These are phyloP conservation scores for Calocybe indica DNA, from an alignment of 768 basidiomycete genomes.

Conservation along the genomic window DNA sequence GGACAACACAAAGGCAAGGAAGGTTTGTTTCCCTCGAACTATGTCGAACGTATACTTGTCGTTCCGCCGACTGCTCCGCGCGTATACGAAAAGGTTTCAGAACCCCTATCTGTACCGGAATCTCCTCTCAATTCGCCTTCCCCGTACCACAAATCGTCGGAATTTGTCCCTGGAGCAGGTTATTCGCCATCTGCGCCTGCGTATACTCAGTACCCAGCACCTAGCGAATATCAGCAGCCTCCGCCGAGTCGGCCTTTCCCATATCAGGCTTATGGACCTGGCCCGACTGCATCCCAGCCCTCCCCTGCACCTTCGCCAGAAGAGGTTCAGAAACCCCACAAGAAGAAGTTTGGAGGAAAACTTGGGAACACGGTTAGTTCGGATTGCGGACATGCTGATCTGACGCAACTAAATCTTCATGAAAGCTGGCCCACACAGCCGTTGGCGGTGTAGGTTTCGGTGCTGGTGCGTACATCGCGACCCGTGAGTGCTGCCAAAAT, in stretches of 20 bases:
- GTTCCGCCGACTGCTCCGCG: slow-evolving; percentile 10
- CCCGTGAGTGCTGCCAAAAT: neutral
- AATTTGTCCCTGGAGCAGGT: neutral
- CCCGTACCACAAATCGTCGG: neutral
- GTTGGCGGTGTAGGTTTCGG: slow-evolving; percentile 71
- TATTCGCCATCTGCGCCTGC: neutral
- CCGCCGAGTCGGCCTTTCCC: slow-evolving; percentile 10
- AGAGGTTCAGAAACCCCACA: slow-evolving; percentile 28
- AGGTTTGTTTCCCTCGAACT: slow-evolving; percentile 72
- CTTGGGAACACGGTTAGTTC: slow-evolving; percentile 46
- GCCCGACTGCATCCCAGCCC: slow-evolving; percentile 3
- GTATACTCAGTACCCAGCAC: neutral
- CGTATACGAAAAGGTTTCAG: slow-evolving; percentile 4
- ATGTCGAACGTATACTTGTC: slow-evolving; percentile 50
- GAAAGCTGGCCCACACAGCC: slow-evolving; percentile 45
- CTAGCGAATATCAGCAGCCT: slow-evolving; percentile 2
- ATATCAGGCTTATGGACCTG: slow-evolving; percentile 2
- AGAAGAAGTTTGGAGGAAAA: slow-evolving; percentile 47
- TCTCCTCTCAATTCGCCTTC: neutral
- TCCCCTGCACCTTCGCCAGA: slow-evolving; percentile 16
- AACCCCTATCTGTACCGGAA: slow-evolving; percentile 2
- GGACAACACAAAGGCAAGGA: slow-evolving; percentile 56
- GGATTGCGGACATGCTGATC: neutral
- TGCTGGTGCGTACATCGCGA: slow-evolving; percentile 40
- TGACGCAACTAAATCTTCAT: slow-evolving; percentile 3